A percentile compares a stretch with the other conserved stretches of the same genome.
These are phyloP conservation scores for Geranium brycei DNA, from an alignment of 345 rosid genomes.

Conservation along the genomic window DNA sequence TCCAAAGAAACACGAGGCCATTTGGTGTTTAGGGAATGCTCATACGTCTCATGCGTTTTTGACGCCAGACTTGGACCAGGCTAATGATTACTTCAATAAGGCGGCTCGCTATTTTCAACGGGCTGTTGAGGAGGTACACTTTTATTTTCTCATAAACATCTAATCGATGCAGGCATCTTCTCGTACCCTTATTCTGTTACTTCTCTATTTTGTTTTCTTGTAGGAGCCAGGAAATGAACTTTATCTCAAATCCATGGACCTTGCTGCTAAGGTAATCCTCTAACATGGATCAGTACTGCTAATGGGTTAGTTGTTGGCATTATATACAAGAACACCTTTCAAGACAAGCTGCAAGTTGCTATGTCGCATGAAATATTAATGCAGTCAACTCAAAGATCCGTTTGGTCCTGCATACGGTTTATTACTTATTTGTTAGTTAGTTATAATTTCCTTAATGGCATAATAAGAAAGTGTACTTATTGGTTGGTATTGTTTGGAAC, in stretches of 20 bases:
- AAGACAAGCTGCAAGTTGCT: too few relatives aligned
- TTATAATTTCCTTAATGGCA: neutral
- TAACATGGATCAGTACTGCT: neutral
- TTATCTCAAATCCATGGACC: conserved; percentile 59
- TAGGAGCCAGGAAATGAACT: conserved; percentile 70
- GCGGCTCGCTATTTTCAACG: conserved; percentile 52
- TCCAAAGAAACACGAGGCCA: conserved; percentile 58
- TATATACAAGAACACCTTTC: neutral
- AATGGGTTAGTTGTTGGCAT: neutral
- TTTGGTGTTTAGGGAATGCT: conserved; percentile 92
- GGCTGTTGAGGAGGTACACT: conserved; percentile 61
- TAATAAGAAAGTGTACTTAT: neutral
- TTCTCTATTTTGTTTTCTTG: conserved; percentile 7
- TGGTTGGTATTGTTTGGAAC: neutral
- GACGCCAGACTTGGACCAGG: conserved; percentile 53
- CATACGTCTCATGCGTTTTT: conserved; percentile 68
- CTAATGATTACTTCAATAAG: conserved; percentile 44
- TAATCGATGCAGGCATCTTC: neutral
- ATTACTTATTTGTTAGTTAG: neutral
- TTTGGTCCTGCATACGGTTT: neutral
- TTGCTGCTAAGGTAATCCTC: conserved; percentile 54
- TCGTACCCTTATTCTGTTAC: conserved; percentile 1
- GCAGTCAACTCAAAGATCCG: neutral
- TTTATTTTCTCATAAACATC: neutral
- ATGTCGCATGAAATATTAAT: neutral